Percentiles rank a stretch among this genome's conserved stretches.
phyloP scores from a whole-genome alignment of 805 yeast species.

The Kodamaea lidongshanica region DNA sequence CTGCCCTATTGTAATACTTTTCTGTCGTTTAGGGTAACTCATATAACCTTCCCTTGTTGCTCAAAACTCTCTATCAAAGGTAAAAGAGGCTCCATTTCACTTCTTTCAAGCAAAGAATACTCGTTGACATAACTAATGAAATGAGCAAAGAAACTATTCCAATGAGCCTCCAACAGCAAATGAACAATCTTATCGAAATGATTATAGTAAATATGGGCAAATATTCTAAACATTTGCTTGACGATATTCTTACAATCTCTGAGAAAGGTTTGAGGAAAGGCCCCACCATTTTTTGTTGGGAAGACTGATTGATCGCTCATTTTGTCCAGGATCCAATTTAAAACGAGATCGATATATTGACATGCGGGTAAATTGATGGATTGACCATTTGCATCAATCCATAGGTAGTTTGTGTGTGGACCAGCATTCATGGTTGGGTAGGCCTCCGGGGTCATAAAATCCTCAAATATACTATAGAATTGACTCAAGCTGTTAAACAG shows the following conservation, averaged over 20 bases:
- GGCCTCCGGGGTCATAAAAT: constrained; percentile 82
- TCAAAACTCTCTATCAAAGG: constrained; percentile 77
- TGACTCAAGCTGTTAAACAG: constrained; percentile 78
- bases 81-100: constrained; percentile 72
- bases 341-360: constrained; percentile 86
- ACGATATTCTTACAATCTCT: constrained; percentile 81
- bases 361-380: constrained; percentile 84
- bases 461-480: constrained; percentile 85
- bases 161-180: constrained; percentile 88
- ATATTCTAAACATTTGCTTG: constrained; percentile 88
- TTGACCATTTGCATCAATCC: constrained; percentile 77
- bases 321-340: constrained; percentile 84
- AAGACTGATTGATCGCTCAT: constrained; percentile 84
- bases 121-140: constrained; percentile 82
- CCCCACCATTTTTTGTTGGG: constrained; percentile 85
- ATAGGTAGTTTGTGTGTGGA: constrained; percentile 80
- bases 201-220: constrained; percentile 91
- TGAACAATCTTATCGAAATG: constrained; percentile 94
- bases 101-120: constrained; percentile 70
- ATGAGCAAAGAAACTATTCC: constrained; percentile 96
- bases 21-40: constrained; percentile 10
- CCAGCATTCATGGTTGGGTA: constrained; percentile 97
- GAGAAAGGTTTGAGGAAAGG: constrained; percentile 81
- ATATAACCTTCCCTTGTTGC: constrained; percentile 74
- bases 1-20: too few relatives aligned